phyloP scores from a whole-genome alignment of 192 early-diverging fungal species.

The Pilobolus umbonatus region DNA sequence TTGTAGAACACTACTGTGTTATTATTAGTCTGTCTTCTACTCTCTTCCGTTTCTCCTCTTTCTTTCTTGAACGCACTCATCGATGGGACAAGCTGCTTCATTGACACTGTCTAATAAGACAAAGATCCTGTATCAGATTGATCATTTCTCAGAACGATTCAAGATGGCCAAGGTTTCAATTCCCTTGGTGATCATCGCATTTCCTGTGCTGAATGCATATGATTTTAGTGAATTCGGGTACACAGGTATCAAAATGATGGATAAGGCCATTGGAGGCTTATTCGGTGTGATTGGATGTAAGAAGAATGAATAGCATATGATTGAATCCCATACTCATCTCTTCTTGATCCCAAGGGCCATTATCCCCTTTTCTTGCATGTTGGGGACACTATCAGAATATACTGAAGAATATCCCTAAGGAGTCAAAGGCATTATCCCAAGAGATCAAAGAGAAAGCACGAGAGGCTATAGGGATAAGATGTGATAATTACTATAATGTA shows the following conservation, averaged over 20 bases:
- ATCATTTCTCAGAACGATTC: constrained; percentile 25
- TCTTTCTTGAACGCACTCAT: not conserved
- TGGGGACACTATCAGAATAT: constrained; percentile 25
- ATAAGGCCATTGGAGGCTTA: constrained; percentile 30
- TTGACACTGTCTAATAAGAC: constrained; percentile 20
- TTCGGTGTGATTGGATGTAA: constrained; percentile 35
- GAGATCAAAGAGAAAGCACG: constrained; percentile 20
- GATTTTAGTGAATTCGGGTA: constrained; percentile 28
- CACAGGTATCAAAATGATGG: constrained; percentile 30
- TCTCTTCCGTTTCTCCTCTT: not conserved
- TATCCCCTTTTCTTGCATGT: constrained; percentile 32
- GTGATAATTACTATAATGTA: constrained; percentile 33
- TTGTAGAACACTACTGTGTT: not conserved
- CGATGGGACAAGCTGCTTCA: constrained; percentile 34
- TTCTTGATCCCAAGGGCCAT: constrained; percentile 11
- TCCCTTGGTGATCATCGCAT: constrained; percentile 34
- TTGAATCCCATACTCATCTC: not conserved
- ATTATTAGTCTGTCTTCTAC: not conserved
- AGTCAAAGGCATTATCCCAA: constrained; percentile 21
- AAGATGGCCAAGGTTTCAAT: constrained; percentile 29
- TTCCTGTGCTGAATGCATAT: constrained; percentile 32
- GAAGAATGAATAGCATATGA: not conserved
- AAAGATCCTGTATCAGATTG: constrained; percentile 20
- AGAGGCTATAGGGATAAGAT: constrained; percentile 27
- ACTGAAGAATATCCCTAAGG: constrained; percentile 23